Evolutionary conservation across 768 basidiomycete species (phyloP).

Genomic region (Candolleomyces eurysporus): DNA sequence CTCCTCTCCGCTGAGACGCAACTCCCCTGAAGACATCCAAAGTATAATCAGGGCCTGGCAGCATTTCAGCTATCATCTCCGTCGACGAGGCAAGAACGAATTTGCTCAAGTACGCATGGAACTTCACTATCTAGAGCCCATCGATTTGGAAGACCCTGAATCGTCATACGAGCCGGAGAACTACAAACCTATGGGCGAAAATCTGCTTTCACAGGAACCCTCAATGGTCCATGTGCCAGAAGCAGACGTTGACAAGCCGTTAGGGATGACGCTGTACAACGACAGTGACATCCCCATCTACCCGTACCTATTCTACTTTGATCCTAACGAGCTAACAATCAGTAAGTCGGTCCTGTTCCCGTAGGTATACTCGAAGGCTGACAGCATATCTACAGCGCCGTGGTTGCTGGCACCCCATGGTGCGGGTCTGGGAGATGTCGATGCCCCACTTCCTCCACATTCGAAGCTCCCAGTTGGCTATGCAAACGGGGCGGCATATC

Average conservation of each 20-base stretch:
- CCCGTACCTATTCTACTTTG: slow-evolving; percentile 41
- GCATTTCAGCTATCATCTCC: slow-evolving; percentile 30
- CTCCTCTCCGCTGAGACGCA: slow-evolving; percentile 14
- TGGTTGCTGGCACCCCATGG: slow-evolving; percentile 28
- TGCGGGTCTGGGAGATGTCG: slow-evolving; percentile 22
- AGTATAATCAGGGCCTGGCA: slow-evolving; percentile 16
- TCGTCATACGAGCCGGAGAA: slow-evolving; percentile 8
- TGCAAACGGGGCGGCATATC: slow-evolving; percentile 30
- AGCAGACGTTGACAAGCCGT: slow-evolving; percentile 5
- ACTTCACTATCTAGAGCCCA: slow-evolving; percentile 22
- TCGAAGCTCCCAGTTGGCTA: slow-evolving; percentile 38
- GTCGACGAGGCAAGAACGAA: slow-evolving; percentile 16
- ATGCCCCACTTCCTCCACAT: slow-evolving; percentile 23
- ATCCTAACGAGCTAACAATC: slow-evolving; percentile 36
- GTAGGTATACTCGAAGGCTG: not conserved
- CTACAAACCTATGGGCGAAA: slow-evolving; percentile 19
- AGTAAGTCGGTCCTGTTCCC: slow-evolving; percentile 17
- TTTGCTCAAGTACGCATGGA: slow-evolving; percentile 29
- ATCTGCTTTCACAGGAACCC: slow-evolving; percentile 28
- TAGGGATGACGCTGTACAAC: slow-evolving; percentile 37
- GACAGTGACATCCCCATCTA: slow-evolving; percentile 30
- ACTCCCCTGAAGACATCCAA: slow-evolving; percentile 14
- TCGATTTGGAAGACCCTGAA: slow-evolving; percentile 16
- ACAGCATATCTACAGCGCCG: not conserved
- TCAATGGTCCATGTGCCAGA: slow-evolving; percentile 22